phyloP scores from a whole-genome alignment of 768 basidiomycete species.

The Sarcodon sp. region DNA sequence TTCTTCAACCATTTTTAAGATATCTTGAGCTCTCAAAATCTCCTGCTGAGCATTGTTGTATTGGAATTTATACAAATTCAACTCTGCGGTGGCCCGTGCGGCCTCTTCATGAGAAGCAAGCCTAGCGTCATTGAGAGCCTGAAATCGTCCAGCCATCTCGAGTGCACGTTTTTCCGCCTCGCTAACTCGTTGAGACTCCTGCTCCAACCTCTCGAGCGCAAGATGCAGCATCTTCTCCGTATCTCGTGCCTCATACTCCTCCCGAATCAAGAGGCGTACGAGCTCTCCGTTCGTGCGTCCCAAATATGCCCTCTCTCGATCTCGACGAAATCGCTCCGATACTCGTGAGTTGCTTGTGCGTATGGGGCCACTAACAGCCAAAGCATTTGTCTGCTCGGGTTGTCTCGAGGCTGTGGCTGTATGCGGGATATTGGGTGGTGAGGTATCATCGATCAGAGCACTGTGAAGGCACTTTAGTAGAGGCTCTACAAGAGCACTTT shows the following conservation, averaged over 20 bases:
- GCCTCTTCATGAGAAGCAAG: slow-evolving; percentile 24
- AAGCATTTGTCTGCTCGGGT: background rate
- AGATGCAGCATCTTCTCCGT: slow-evolving; percentile 13
- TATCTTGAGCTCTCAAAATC: slow-evolving; percentile 27
- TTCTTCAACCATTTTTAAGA: slow-evolving; percentile 27
- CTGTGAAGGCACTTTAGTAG: no score
- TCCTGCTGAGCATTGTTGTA: slow-evolving; percentile 31
- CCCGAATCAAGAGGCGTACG: slow-evolving; percentile 11
- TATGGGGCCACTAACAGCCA: no score
- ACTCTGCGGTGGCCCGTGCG: slow-evolving; percentile 24
- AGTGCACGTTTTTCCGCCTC: slow-evolving; percentile 33
- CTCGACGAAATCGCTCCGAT: background rate
- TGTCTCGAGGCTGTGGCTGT: background rate
- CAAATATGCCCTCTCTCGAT: background rate
- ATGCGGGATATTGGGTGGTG: background rate
- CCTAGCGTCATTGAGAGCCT: slow-evolving; percentile 25
- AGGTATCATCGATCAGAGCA: no score
- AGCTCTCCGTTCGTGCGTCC: slow-evolving; percentile 10
- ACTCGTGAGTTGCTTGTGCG: background rate
- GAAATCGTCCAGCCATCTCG: slow-evolving; percentile 29
- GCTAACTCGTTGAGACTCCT: slow-evolving; percentile 27
- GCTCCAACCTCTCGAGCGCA: slow-evolving; percentile 21
- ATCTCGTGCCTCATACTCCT: slow-evolving; percentile 13
- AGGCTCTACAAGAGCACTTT: no score
- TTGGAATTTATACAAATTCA: slow-evolving; percentile 31